These are phyloP conservation scores for Odontarrhena argentea DNA, from an alignment of 345 rosid species.

Conservation along the genomic window DNA sequence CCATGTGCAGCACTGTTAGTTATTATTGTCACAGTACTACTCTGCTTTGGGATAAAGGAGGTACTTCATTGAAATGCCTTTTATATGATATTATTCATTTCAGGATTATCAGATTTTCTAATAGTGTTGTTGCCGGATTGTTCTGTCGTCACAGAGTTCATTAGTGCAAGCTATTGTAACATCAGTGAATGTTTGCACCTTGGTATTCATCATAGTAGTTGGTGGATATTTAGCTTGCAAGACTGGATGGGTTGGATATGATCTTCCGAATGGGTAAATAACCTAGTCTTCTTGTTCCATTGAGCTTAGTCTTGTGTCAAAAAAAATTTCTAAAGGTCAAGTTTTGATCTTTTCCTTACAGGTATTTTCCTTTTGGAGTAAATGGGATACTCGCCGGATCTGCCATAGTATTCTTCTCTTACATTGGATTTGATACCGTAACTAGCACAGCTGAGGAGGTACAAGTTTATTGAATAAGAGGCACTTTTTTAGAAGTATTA, in stretches of 20 bases:
- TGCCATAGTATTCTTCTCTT: slow-evolving; percentile 65
- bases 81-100: slow-evolving; percentile 1
- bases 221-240: slow-evolving; percentile 57
- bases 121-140: not conserved
- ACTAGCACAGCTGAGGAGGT: slow-evolving; percentile 81
- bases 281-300: slow-evolving; percentile 21
- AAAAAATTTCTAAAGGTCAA: not conserved
- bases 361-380: slow-evolving; percentile 65
- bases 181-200: slow-evolving; percentile 56
- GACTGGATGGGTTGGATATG: slow-evolving; percentile 71
- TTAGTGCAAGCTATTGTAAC: slow-evolving; percentile 66
- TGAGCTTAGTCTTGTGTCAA: slow-evolving; percentile 14
- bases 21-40: slow-evolving; percentile 65
- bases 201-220: slow-evolving; percentile 58
- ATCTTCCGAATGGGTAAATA: slow-evolving; percentile 55
- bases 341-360: slow-evolving; percentile 26
- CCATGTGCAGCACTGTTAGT: slow-evolving; percentile 84
- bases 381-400: slow-evolving; percentile 75
- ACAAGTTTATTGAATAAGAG: slow-evolving; percentile 18
- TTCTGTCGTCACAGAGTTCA: slow-evolving; percentile 50
- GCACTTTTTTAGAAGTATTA: not conserved
- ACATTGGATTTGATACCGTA: slow-evolving; percentile 68
- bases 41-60: slow-evolving; percentile 92
- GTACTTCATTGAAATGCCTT: slow-evolving; percentile 38
- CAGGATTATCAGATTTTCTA: slow-evolving; percentile 13